These are phyloP conservation scores for Beauveria scarabaeidicola DNA, from an alignment of 2,329 filamentous ascomycete genomes.

Conservation along the genomic window DNA sequence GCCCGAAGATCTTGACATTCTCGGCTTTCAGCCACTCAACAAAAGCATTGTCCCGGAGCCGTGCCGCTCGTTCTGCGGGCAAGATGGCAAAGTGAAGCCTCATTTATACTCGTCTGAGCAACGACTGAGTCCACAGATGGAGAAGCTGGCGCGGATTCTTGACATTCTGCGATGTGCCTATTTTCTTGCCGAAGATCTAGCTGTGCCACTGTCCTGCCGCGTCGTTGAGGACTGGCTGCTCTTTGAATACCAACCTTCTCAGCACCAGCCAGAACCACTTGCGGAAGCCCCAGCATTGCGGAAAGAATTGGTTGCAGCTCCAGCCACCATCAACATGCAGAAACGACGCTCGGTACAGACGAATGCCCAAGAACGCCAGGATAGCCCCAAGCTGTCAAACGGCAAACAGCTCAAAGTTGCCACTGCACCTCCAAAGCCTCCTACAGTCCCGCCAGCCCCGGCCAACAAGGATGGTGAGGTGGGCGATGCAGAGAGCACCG, in stretches of 20 bases:
- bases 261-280: not conserved
- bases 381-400: not conserved
- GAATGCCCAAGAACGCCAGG: not conserved
- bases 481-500: slow-evolving; percentile 29
- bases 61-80: slow-evolving; percentile 30
- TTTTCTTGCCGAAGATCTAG: slow-evolving; percentile 33
- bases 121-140: slow-evolving; percentile 24
- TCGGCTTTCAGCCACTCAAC: slow-evolving; percentile 36
- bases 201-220: slow-evolving; percentile 29
- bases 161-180: slow-evolving; percentile 42
- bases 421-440: not conserved
- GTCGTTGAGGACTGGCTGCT: slow-evolving; percentile 22
- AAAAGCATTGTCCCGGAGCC: slow-evolving; percentile 28
- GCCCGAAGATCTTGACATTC: slow-evolving; percentile 39
- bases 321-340: not conserved
- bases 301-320: not conserved
- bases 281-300: not conserved
- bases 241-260: slow-evolving; percentile 23
- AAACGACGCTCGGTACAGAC: slow-evolving; percentile 1
- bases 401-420: not conserved
- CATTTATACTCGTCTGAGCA: slow-evolving; percentile 25
- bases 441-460: not conserved
- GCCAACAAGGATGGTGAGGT: slow-evolving; percentile 16
- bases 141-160: slow-evolving; percentile 38
- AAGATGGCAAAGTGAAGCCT: slow-evolving; percentile 31